Evolutionary conservation across 75 land plant species (phyloP).

Genomic region (Larix kaempferi): DNA sequence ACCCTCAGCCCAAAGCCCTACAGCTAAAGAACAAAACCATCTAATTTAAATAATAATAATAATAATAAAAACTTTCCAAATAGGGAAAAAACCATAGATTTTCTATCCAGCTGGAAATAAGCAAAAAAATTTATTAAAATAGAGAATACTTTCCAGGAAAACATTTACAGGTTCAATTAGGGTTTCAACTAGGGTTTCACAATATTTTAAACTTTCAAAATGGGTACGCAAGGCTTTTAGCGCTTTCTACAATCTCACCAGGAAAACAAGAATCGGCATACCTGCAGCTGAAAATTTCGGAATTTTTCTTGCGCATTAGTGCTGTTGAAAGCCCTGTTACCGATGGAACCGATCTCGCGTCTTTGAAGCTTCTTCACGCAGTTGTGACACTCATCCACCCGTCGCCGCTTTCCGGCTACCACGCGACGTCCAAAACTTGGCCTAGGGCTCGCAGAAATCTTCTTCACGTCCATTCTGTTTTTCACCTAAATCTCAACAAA

Average conservation of each 20-base stretch:
- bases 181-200: neutral
- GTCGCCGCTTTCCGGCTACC: too few species aligned
- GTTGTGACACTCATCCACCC: too few species aligned
- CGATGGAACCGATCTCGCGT: too few species aligned
- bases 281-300: slow-evolving; percentile 9
- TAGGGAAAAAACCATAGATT: too few species aligned
- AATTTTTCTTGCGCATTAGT: neutral
- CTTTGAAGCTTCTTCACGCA: too few species aligned
- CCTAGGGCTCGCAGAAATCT: too few species aligned
- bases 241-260: neutral
- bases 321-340: too few species aligned
- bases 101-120: neutral
- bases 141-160: neutral
- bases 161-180: neutral
- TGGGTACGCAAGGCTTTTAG: neutral
- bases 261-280: neutral
- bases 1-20: neutral
- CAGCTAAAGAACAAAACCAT: neutral
- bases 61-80: neutral
- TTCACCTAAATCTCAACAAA: too few species aligned
- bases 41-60: too few species aligned
- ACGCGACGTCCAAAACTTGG: too few species aligned
- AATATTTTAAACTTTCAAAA: neutral
- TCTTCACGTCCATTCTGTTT: too few species aligned
- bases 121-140: neutral